Base-by-base conservation (phyloP, 2,329 filamentous ascomycete species). In the Penicillium sclerotigenum region DNA sequence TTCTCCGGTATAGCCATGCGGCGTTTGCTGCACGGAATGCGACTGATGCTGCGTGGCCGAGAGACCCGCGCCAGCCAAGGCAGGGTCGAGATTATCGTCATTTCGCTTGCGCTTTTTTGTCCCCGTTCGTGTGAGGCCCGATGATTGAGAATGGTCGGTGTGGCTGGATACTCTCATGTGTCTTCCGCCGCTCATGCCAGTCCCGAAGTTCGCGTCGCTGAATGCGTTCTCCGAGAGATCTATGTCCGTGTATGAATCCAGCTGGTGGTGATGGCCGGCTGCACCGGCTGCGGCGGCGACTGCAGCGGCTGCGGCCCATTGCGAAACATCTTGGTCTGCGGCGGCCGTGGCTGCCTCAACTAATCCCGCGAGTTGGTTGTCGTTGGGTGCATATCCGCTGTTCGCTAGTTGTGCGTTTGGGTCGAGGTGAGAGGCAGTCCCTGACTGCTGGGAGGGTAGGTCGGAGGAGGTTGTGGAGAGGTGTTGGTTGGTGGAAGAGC, bases 281-380 rank as follows among this genome's bases (percentile, higher is more conserved):
- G 63, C 79, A 75, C 66, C 81, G 75, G 73, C 78, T 68, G 62
- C 79, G 65, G 66, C 80, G 68, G 57, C 77, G 73, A 59, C 80
- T 74, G 77, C 74, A 65, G 68, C 78, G 72, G 34, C 68, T 66
- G 66, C 78, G 65, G 65, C 73, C 80, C 69, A 72, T 54, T 74
- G 67, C 24, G 69, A 70, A 10, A 73, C 67, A 56, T 74, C 69
- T 56, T 74, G 70, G 18, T 70, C 71, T 34, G 76, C 76, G 31
- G 76, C 75, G 2, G 76, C 77, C 3, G 76, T 78, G 3, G 77
- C 77, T 29, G 76, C 77, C 61, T 79, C 73, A 7, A 79, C 75
- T 33, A 79, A 60, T 4, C 76, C 77, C 5, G 77, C 77, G 14
- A 79, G 68, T 51, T 79, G 77, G 47, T 74, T 75, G 47, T 78